phyloP scores from a whole-genome alignment of 345 rosid species.

The Gossypium rotundifolium region DNA sequence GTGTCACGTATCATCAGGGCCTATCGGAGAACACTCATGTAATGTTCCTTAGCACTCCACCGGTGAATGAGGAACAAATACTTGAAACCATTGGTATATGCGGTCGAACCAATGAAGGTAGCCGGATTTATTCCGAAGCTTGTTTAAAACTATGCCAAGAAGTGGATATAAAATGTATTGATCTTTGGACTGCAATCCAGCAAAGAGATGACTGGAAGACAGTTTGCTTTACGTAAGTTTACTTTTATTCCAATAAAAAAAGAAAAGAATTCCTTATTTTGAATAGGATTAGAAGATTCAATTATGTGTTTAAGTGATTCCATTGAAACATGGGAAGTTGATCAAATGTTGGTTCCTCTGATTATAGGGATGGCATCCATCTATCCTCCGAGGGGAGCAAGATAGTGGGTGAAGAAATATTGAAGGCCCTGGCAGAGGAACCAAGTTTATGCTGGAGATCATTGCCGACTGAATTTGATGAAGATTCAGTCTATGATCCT shows the following conservation, averaged over 20 bases:
- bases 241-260: too few relatives aligned
- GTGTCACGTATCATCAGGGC: constrained; percentile 34
- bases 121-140: constrained; percentile 59
- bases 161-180: constrained; percentile 47
- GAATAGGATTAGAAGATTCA: too few relatives aligned
- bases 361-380: constrained; percentile 68
- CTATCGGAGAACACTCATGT: constrained; percentile 66
- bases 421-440: constrained; percentile 45
- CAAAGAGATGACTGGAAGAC: constrained; percentile 54
- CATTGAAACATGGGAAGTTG: background rate
- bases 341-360: background rate
- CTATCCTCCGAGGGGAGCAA: constrained; percentile 55
- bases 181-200: constrained; percentile 67
- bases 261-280: too few relatives aligned
- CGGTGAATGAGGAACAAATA: constrained; percentile 57
- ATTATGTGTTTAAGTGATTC: background rate
- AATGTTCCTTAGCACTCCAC: constrained; percentile 66
- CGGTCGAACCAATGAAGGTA: constrained; percentile 54
- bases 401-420: constrained; percentile 53
- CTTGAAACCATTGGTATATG: constrained; percentile 12
- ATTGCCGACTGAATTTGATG: constrained; percentile 46
- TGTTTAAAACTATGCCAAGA: constrained; percentile 63
- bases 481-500: constrained; percentile 28
- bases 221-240: constrained; percentile 69
- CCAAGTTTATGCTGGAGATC: constrained; percentile 61